Conservation (phyloP, 768 basidiomycete species). For the Pseudohyphozyma bogoriensis region DNA sequence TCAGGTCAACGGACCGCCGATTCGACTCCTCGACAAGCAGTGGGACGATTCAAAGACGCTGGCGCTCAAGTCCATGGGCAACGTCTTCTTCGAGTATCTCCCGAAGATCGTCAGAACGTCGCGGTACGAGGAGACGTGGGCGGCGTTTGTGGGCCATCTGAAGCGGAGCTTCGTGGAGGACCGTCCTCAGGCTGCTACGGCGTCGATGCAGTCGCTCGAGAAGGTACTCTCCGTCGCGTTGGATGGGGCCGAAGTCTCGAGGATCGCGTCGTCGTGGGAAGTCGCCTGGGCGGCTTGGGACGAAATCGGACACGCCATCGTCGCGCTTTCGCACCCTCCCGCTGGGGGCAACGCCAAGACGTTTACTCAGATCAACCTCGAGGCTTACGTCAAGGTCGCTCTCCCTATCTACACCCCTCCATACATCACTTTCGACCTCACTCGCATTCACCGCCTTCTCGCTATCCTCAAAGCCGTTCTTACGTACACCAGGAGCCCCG, state of each 20-base stretch:
- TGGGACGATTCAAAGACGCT: slow-evolving; percentile 86
- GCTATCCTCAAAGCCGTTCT: slow-evolving; percentile 60
- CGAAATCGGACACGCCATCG: slow-evolving; percentile 25
- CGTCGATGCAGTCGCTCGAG: slow-evolving; percentile 75
- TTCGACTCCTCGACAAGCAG: slow-evolving; percentile 39
- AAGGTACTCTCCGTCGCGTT: slow-evolving; percentile 55
- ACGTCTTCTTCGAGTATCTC: slow-evolving; percentile 72
- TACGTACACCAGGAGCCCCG: slow-evolving; percentile 70
- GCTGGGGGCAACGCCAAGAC: slow-evolving; percentile 33
- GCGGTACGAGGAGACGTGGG: slow-evolving; percentile 63
- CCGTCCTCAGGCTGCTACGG: slow-evolving; percentile 59
- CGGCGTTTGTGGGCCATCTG: slow-evolving; percentile 61
- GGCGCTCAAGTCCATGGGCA: slow-evolving; percentile 70
- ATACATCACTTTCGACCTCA: slow-evolving; percentile 38
- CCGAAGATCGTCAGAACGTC: slow-evolving; percentile 62
- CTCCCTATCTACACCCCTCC: slow-evolving; percentile 43
- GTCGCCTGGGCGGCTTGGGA: slow-evolving; percentile 66
- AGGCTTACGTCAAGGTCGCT: slow-evolving; percentile 66
- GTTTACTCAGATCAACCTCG: slow-evolving; percentile 76
- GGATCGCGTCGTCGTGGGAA: slow-evolving; percentile 47
- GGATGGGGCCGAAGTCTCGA: slow-evolving; percentile 32
- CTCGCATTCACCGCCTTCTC: slow-evolving; percentile 59
- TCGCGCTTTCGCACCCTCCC: slow-evolving; percentile 8
- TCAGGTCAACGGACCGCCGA: slow-evolving; percentile 17
- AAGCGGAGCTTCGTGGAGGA: slow-evolving; percentile 61